Evolutionary conservation across 257 asterid species (phyloP).

Genomic region (Linaria vulgaris): DNA sequence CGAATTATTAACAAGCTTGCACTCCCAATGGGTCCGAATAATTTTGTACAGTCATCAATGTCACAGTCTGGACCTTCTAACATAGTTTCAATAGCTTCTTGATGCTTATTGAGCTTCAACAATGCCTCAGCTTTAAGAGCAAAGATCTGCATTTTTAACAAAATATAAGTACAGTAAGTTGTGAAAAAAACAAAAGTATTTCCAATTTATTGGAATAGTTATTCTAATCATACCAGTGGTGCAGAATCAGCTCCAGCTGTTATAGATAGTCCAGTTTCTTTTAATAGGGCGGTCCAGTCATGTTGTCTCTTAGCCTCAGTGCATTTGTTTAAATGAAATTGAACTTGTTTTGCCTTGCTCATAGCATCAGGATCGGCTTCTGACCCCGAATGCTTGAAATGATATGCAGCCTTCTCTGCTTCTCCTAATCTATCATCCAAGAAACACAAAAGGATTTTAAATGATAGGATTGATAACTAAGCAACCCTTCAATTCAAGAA

Average conservation of each 20-base stretch:
- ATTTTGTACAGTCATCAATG: slow-evolving; percentile 56
- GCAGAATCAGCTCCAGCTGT: slow-evolving; percentile 86
- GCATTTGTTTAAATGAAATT: slow-evolving; percentile 50
- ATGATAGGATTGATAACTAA: background rate
- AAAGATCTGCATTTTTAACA: slow-evolving; percentile 46
- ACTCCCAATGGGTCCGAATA: slow-evolving; percentile 67
- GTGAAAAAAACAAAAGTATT: too few species aligned
- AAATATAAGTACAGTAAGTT: background rate
- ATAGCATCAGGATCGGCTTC: slow-evolving; percentile 80
- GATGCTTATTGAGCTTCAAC: slow-evolving; percentile 62
- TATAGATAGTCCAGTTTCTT: slow-evolving; percentile 53
- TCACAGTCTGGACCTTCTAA: slow-evolving; percentile 56
- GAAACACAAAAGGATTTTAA: background rate
- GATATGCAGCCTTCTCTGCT: slow-evolving; percentile 64
- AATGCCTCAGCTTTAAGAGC: slow-evolving; percentile 76
- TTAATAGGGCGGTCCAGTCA: slow-evolving; percentile 63
- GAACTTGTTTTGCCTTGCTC: slow-evolving; percentile 49
- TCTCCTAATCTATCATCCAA: slow-evolving; percentile 80
- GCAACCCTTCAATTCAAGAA: too few species aligned
- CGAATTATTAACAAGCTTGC: slow-evolving; percentile 47
- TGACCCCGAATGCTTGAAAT: slow-evolving; percentile 67
- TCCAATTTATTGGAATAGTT: too few species aligned
- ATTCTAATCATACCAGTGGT: slow-evolving; percentile 47
- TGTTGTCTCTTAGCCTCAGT: slow-evolving; percentile 58
- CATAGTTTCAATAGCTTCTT: slow-evolving; percentile 68